phyloP scores from a whole-genome alignment of 345 rosid species.

The Linum usitatissimum region DNA sequence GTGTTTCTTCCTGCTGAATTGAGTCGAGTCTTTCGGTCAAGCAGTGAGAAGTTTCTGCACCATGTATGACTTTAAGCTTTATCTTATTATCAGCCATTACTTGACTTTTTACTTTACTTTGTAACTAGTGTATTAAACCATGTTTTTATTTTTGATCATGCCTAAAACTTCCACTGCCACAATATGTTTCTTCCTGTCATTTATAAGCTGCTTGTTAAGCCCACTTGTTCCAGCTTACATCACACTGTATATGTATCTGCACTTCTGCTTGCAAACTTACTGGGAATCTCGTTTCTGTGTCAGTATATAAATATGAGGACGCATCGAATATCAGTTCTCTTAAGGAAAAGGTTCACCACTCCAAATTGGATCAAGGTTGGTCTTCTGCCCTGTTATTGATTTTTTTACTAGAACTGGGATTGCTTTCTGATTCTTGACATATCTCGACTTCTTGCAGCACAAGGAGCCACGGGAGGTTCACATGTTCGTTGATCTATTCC shows the following conservation, averaged over 20 bases:
- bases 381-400: slow-evolving; percentile 7
- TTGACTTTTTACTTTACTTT: neutral
- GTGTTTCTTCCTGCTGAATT: slow-evolving; percentile 89
- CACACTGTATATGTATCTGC: neutral
- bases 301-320: slow-evolving; percentile 82
- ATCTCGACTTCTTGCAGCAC: slow-evolving; percentile 52
- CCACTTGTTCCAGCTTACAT: neutral
- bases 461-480: slow-evolving; percentile 99
- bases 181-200: neutral
- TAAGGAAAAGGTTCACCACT: slow-evolving; percentile 86
- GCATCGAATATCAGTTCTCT: slow-evolving; percentile 66
- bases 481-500: slow-evolving; percentile 89
- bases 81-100: neutral
- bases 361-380: slow-evolving; percentile 97
- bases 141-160: neutral
- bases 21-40: slow-evolving; percentile 61
- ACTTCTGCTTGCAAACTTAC: slow-evolving; percentile 10
- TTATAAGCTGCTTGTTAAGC: neutral
- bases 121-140: neutral
- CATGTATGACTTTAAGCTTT: slow-evolving; percentile 42
- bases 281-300: slow-evolving; percentile 15
- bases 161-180: neutral
- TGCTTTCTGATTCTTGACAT: slow-evolving; percentile 11
- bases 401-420: slow-evolving; percentile 8
- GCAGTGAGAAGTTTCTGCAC: slow-evolving; percentile 77